phyloP scores from a whole-genome alignment of 176 grass and related monocot species.

The Echinochloa phyllopogon region DNA sequence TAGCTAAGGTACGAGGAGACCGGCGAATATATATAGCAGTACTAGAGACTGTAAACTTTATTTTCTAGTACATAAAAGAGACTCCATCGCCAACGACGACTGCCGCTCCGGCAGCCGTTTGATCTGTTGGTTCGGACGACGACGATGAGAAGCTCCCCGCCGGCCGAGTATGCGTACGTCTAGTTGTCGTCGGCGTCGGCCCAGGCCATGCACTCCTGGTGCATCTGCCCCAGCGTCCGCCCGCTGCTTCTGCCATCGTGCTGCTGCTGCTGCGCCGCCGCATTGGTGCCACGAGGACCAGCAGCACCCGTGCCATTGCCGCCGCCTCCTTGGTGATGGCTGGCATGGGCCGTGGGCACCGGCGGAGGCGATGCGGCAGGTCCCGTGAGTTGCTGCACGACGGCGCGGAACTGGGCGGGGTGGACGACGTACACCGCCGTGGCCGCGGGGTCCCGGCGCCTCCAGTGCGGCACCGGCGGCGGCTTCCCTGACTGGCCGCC shows the following conservation, averaged over 20 bases:
- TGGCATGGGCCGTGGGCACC: neutral
- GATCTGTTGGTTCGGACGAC: neutral
- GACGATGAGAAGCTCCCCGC: neutral
- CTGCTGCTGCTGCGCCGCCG: neutral
- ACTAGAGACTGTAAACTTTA: too few species aligned
- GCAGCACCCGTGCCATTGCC: neutral
- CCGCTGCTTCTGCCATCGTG: neutral
- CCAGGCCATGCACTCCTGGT: constrained; percentile 46
- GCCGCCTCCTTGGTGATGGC: too few species aligned
- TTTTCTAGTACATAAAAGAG: too few species aligned
- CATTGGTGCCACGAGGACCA: neutral
- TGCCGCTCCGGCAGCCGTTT: too few species aligned
- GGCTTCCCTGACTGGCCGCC: neutral
- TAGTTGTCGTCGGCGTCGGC: constrained; percentile 14
- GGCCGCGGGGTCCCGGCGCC: constrained; percentile 24
- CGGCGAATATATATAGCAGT: too few species aligned
- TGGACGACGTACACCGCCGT: constrained; percentile 44
- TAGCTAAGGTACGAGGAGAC: too few species aligned
- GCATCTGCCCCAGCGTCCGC: constrained; percentile 52
- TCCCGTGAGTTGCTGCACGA: constrained; percentile 52
- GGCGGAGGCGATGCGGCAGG: neutral
- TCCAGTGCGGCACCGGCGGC: constrained; percentile 18
- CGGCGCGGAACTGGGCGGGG: constrained; percentile 40
- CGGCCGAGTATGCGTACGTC: neutral
- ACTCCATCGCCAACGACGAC: neutral